phyloP scores from a whole-genome alignment of 1,284 basidiomycete species.

The Ganoderma leucocontextum region DNA sequence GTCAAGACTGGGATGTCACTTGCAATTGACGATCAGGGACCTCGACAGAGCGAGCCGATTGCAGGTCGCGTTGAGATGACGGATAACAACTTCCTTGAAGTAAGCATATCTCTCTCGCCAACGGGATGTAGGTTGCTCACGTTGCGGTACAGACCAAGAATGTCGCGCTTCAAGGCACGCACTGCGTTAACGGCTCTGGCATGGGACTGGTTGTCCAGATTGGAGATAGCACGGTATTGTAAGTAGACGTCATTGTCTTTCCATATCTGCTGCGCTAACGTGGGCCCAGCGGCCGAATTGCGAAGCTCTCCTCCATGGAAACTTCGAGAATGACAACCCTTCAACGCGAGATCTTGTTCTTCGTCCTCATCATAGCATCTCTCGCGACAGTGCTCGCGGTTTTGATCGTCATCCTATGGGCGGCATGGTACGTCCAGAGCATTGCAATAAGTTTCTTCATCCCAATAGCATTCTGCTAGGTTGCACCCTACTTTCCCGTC shows the following conservation, averaged over 20 bases:
- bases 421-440: constrained; percentile 48
- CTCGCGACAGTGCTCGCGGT: constrained; percentile 54
- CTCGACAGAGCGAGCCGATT: constrained; percentile 37
- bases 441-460: not conserved
- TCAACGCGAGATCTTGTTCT: constrained; percentile 52
- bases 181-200: constrained; percentile 64
- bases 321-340: constrained; percentile 51
- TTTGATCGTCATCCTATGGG: constrained; percentile 66
- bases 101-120: constrained; percentile 43
- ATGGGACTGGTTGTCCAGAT: constrained; percentile 62
- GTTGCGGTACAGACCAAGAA: constrained; percentile 63
- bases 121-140: constrained; percentile 49
- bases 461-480: constrained; percentile 24
- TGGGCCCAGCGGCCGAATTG: constrained; percentile 57
- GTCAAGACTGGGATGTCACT: constrained; percentile 55
- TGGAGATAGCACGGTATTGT: constrained; percentile 62
- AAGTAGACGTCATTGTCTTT: constrained; percentile 13
- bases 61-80: constrained; percentile 25
- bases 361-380: constrained; percentile 52
- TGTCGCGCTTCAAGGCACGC: constrained; percentile 71
- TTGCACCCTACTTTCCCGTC: constrained; percentile 52
- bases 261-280: not conserved
- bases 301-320: constrained; percentile 58
- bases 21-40: not conserved
- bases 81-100: constrained; percentile 26